phyloP scores from a whole-genome alignment of 352 stramenopile genomes.

The Phytopythium vexans region DNA sequence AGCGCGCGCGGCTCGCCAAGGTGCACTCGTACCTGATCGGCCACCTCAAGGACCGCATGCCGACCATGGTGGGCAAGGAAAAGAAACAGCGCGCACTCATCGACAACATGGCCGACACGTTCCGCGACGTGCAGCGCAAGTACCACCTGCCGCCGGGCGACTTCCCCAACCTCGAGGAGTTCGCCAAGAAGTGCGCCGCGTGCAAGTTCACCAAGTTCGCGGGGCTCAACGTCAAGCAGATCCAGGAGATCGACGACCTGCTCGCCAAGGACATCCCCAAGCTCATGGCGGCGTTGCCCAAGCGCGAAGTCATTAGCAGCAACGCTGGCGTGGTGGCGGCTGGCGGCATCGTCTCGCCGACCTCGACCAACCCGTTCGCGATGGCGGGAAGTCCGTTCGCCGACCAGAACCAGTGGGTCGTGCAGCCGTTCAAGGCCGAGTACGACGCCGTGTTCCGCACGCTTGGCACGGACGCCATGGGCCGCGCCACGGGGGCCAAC shows the following conservation, averaged over 20 bases:
- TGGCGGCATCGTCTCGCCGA: constrained; percentile 16
- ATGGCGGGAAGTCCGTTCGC: neutral
- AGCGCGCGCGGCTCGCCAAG: constrained; percentile 93
- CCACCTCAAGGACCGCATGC: constrained; percentile 96
- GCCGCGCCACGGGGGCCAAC: constrained; percentile 54
- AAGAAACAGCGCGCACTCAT: constrained; percentile 97
- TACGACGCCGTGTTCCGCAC: constrained; percentile 84
- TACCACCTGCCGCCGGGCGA: constrained; percentile 95
- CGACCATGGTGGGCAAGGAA: constrained; percentile 95
- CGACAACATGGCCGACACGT: constrained; percentile 93
- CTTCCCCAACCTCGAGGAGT: constrained; percentile 92
- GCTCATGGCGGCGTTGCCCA: constrained; percentile 81
- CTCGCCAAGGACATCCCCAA: constrained; percentile 96
- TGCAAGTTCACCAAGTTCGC: constrained; percentile 92
- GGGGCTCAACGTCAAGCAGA: constrained; percentile 92
- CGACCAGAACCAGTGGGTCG: constrained; percentile 48
- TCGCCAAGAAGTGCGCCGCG: constrained; percentile 70
- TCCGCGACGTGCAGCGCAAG: constrained; percentile 97
- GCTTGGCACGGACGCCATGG: constrained; percentile 48
- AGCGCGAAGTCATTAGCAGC: constrained; percentile 22
- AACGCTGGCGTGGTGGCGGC: constrained; percentile 9
- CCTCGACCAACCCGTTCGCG: constrained; percentile 30
- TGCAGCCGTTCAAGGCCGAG: constrained; percentile 65
- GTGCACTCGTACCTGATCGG: constrained; percentile 98
- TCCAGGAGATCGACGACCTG: constrained; percentile 98